A percentile compares a stretch with the other conserved stretches of the same genome.
Conservation (phyloP, 2,329 filamentous ascomycete genomes). For the Epichloe elymi region DNA sequence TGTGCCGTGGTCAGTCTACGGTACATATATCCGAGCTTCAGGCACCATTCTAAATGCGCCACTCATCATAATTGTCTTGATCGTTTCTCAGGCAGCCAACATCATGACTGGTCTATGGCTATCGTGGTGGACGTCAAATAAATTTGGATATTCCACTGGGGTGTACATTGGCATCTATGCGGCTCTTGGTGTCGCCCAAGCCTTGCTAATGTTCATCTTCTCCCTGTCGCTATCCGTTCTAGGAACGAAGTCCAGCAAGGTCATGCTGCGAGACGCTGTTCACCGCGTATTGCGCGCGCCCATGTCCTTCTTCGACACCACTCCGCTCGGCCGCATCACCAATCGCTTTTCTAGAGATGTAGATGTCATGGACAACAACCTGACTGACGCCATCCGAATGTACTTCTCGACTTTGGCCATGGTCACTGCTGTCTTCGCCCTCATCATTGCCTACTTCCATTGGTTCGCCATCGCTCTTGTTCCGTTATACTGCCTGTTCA, state of each 20-base stretch:
- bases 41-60: constrained; percentile 58
- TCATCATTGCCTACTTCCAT: constrained; percentile 92
- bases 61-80: constrained; percentile 47
- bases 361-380: constrained; percentile 88
- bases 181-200: constrained; percentile 57
- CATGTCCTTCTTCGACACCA: constrained; percentile 96
- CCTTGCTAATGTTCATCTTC: constrained; percentile 66
- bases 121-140: constrained; percentile 80
- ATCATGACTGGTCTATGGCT: constrained; percentile 86
- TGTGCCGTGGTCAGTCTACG: constrained; percentile 70
- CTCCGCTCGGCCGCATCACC: constrained; percentile 84
- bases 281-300: constrained; percentile 57
- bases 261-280: constrained; percentile 71
- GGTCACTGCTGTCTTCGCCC: constrained; percentile 70
- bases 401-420: constrained; percentile 76
- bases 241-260: constrained; percentile 70
- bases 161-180: constrained; percentile 63
- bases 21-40: constrained; percentile 62
- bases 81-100: constrained; percentile 69
- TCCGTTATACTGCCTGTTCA: constrained; percentile 60
- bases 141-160: constrained; percentile 53
- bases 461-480: constrained; percentile 59
- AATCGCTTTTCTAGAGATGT: constrained; percentile 95
- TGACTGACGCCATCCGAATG: constrained; percentile 84
- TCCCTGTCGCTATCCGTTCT: constrained; percentile 67